phyloP scores from a whole-genome alignment of 192 early-diverging fungal genomes.

The Cetraspora pellucida region DNA sequence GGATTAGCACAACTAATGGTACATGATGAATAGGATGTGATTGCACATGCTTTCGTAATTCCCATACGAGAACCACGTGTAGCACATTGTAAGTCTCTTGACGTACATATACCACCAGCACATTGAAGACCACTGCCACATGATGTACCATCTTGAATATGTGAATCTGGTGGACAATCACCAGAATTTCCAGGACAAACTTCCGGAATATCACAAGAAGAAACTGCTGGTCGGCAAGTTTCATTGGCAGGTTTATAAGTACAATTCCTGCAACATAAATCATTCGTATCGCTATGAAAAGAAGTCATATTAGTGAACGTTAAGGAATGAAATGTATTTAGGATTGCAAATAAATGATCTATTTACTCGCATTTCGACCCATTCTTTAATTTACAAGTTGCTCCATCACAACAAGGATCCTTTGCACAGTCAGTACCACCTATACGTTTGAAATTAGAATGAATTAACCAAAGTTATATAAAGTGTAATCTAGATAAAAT shows the following conservation, averaged over 20 bases:
- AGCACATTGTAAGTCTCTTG: slow-evolving; percentile 68
- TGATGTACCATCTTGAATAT: slow-evolving; percentile 63
- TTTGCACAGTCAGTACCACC: slow-evolving; percentile 63
- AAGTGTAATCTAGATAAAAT: too few species aligned
- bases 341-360: not conserved
- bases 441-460: not conserved
- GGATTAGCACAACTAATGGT: slow-evolving; percentile 67
- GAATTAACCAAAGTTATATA: not conserved
- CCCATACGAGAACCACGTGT: slow-evolving; percentile 56
- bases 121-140: slow-evolving; percentile 67
- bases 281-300: slow-evolving; percentile 68
- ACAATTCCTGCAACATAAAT: slow-evolving; percentile 81
- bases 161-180: slow-evolving; percentile 71
- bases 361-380: slow-evolving; percentile 72
- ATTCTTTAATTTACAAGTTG: slow-evolving; percentile 77
- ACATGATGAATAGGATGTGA: slow-evolving; percentile 56
- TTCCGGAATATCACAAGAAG: slow-evolving; percentile 80
- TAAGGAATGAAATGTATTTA: not conserved
- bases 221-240: slow-evolving; percentile 73
- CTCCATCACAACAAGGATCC: slow-evolving; percentile 81
- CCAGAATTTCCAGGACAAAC: slow-evolving; percentile 73
- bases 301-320: not conserved
- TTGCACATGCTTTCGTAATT: slow-evolving; percentile 56
- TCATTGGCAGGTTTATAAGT: slow-evolving; percentile 54
- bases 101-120: slow-evolving; percentile 74